Evolutionary conservation across 2,329 filamentous ascomycete species (phyloP).

Genomic region (Fusarium palustre): DNA sequence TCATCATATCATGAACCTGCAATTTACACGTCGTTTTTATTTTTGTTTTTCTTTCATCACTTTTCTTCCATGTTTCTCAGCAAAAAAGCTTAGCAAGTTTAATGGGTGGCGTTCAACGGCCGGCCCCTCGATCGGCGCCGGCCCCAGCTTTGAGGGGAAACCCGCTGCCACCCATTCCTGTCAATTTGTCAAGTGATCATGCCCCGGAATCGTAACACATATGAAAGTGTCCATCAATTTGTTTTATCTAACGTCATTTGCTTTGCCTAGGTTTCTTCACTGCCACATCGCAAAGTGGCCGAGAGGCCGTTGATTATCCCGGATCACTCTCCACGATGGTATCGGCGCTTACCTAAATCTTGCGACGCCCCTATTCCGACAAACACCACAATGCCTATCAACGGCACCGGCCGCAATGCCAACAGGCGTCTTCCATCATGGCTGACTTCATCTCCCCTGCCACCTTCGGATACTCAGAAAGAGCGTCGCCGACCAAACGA

Average conservation of each 20-base stretch:
- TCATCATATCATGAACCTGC: neutral
- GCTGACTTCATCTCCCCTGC: conserved; percentile 39
- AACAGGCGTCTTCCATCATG: conserved; percentile 40
- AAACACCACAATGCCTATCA: conserved; percentile 48
- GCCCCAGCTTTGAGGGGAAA: conserved; percentile 42
- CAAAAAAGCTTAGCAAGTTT: conserved; percentile 33
- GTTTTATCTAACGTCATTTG: conserved; percentile 43
- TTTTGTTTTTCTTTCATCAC: neutral
- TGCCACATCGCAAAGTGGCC: conserved; percentile 33
- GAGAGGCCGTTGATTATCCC: conserved; percentile 42
- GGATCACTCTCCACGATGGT: conserved; percentile 52
- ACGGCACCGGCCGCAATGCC: conserved; percentile 50
- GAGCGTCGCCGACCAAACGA: conserved; percentile 44
- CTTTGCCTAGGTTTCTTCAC: conserved; percentile 29
- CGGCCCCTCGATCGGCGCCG: conserved; percentile 41
- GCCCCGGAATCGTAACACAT: conserved; percentile 32
- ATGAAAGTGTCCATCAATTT: conserved; percentile 17
- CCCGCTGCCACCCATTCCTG: conserved; percentile 42
- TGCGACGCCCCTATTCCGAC: conserved; percentile 40
- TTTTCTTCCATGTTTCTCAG: conserved; percentile 6
- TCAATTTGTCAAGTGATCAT: conserved; percentile 27
- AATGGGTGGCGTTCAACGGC: conserved; percentile 44
- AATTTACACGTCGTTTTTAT: conserved; percentile 10
- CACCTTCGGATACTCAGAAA: conserved; percentile 38
- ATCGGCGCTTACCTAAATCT: conserved; percentile 45